These are phyloP conservation scores for Chrysopogon serrulatus DNA, from an alignment of 176 grass and related monocot genomes.

Conservation along the genomic window DNA sequence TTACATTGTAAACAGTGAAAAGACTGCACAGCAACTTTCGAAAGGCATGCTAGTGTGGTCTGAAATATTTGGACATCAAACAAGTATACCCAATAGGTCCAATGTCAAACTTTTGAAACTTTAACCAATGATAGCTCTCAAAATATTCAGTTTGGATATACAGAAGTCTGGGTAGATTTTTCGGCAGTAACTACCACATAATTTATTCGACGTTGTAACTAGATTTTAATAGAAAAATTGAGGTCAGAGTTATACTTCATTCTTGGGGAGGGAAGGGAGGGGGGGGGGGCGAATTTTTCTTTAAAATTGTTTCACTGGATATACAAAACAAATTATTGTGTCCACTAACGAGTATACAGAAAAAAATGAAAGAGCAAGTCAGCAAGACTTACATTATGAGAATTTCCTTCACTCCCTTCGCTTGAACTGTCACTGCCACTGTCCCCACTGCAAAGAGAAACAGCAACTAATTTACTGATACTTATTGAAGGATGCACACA, in stretches of 20 bases:
- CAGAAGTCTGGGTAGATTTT: background rate
- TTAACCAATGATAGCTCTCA: background rate
- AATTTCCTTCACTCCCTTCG: conserved; percentile 83
- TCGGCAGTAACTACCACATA: background rate
- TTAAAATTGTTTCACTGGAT: background rate
- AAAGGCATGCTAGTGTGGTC: background rate
- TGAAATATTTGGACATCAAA: background rate
- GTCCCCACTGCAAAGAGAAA: conserved; percentile 71
- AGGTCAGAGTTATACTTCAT: background rate
- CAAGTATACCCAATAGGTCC: background rate
- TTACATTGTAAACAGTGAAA: background rate
- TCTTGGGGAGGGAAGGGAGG: no score
- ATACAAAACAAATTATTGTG: background rate
- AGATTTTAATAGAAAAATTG: background rate
- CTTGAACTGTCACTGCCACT: conserved; percentile 83
- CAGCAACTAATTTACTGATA: conserved; percentile 31
- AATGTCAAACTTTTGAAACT: background rate
- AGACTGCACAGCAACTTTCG: background rate
- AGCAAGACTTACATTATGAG: conserved; percentile 65
- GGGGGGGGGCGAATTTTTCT: no score
- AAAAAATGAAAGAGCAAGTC: conserved; percentile 1
- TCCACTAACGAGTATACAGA: background rate
- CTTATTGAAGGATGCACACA: background rate
- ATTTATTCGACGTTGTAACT: background rate
- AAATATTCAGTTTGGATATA: background rate